These are phyloP conservation scores for Stagonosporopsis tanaceti DNA, from an alignment of 2,329 filamentous ascomycete genomes.

Conservation along the genomic window DNA sequence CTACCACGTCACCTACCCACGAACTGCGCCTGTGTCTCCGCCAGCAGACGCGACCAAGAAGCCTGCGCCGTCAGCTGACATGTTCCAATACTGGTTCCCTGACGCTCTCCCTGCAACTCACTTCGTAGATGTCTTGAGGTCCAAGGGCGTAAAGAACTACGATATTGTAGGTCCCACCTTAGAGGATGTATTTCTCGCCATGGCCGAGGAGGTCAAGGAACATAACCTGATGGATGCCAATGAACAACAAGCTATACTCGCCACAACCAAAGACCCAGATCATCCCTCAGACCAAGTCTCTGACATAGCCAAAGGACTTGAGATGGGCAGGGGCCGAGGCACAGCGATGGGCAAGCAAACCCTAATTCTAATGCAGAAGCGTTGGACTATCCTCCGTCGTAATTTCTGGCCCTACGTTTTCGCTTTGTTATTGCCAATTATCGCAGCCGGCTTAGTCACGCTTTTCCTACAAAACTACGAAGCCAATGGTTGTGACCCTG, in stretches of 20 bases:
- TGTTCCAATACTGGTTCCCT: slow-evolving; percentile 75
- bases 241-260: slow-evolving; percentile 27
- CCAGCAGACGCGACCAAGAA: slow-evolving; percentile 55
- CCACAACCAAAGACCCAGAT: slow-evolving; percentile 33
- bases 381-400: slow-evolving; percentile 76
- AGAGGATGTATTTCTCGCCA: slow-evolving; percentile 88
- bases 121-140: slow-evolving; percentile 75
- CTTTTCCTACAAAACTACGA: slow-evolving; percentile 72
- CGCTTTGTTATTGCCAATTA: slow-evolving; percentile 78
- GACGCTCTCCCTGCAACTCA: slow-evolving; percentile 74
- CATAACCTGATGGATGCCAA: slow-evolving; percentile 52
- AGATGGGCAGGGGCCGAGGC: slow-evolving; percentile 71
- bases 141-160: slow-evolving; percentile 74
- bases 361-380: slow-evolving; percentile 78
- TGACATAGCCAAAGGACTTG: slow-evolving; percentile 42
- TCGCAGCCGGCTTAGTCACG: slow-evolving; percentile 80
- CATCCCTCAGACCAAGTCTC: slow-evolving; percentile 39
- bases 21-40: slow-evolving; percentile 56
- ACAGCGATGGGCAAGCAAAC: slow-evolving; percentile 76
- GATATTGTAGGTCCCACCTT: slow-evolving; percentile 88
- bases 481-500: slow-evolving; percentile 58
- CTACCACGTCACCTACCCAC: slow-evolving; percentile 70
- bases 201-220: slow-evolving; percentile 79
- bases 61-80: slow-evolving; percentile 63
- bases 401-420: slow-evolving; percentile 80